Percentiles rank a stretch among this genome's conserved stretches.
Conservation (phyloP, 2,329 filamentous ascomycete genomes). For the Cercospora janseana region DNA sequence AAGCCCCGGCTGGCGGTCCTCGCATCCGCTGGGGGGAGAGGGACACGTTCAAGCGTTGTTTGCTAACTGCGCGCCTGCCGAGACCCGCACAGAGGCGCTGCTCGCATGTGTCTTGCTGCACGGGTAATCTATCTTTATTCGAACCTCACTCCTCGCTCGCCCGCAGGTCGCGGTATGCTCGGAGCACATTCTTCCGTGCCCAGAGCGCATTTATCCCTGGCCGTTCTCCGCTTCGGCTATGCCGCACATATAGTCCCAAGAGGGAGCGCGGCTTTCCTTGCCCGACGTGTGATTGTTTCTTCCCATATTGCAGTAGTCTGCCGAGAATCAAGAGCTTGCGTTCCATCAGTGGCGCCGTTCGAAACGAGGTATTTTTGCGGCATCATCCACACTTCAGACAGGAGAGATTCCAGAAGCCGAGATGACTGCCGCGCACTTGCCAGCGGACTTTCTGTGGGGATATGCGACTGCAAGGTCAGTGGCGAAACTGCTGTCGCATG, state of each 20-base stretch:
- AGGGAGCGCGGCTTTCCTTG: too few relatives aligned
- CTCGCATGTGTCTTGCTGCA: conserved; percentile 2
- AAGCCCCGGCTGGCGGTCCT: conserved; percentile 5
- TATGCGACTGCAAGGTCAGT: conserved; percentile 65
- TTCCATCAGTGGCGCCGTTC: too few relatives aligned
- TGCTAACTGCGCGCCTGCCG: conserved; percentile 4
- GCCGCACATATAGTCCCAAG: conserved; percentile 1
- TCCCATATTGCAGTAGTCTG: not conserved
- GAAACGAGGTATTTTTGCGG: too few relatives aligned
- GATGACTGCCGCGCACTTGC: conserved; percentile 25
- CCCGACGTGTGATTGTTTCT: too few relatives aligned
- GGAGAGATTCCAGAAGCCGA: conserved; percentile 5
- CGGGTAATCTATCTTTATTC: conserved; percentile 14
- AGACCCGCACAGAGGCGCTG: conserved; percentile 1
- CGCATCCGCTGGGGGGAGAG: too few relatives aligned
- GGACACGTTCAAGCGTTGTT: not conserved
- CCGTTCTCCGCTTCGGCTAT: not conserved
- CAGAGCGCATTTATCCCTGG: conserved; percentile 1
- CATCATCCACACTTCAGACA: not conserved
- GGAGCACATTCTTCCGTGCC: conserved; percentile 11
- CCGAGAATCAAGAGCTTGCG: not conserved
- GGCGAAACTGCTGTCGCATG: conserved; percentile 50
- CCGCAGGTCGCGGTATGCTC: conserved; percentile 1
- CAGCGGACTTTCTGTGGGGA: conserved; percentile 62
- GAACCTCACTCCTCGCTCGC: conserved; percentile 13